phyloP scores from a whole-genome alignment of 1,284 basidiomycete species.

The Caloboletus firmus region DNA sequence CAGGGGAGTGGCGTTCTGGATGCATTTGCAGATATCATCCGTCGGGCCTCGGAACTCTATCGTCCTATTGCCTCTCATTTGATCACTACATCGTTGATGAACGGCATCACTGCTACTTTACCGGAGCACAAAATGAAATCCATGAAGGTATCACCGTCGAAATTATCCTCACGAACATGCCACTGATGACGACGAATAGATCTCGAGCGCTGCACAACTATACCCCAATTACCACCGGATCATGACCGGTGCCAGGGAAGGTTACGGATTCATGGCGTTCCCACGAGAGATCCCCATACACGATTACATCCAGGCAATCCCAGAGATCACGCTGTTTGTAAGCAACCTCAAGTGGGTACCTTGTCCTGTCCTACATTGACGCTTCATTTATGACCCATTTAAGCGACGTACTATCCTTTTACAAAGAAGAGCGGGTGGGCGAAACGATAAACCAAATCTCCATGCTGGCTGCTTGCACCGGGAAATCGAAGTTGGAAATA shows the following conservation, averaged over 20 bases:
- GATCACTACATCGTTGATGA: constrained; percentile 31
- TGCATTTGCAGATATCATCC: constrained; percentile 29
- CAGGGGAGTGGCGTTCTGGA: constrained; percentile 32
- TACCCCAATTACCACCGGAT: constrained; percentile 35
- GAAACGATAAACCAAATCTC: constrained; percentile 38
- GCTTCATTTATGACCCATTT: not conserved
- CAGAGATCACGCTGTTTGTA: constrained; percentile 34
- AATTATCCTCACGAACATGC: not conserved
- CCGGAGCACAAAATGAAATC: constrained; percentile 33
- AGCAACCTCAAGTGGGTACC: constrained; percentile 35
- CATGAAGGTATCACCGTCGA: constrained; percentile 15
- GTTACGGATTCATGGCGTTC: constrained; percentile 35
- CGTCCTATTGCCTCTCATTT: constrained; percentile 24
- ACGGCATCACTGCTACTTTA: constrained; percentile 27
- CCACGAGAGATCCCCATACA: constrained; percentile 26
- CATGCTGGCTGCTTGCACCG: constrained; percentile 24
- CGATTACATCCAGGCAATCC: constrained; percentile 37
- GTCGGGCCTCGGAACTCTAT: constrained; percentile 20
- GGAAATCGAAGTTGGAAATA: constrained; percentile 26
- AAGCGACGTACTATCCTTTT: constrained; percentile 43
- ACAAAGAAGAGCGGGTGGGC: constrained; percentile 39
- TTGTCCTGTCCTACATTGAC: not conserved
- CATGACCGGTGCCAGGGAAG: constrained; percentile 32
- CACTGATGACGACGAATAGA: constrained; percentile 10
- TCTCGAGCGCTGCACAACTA: constrained; percentile 12